phyloP scores from a whole-genome alignment of 2,329 filamentous ascomycete genomes.

The Xylariaceae sp. region DNA sequence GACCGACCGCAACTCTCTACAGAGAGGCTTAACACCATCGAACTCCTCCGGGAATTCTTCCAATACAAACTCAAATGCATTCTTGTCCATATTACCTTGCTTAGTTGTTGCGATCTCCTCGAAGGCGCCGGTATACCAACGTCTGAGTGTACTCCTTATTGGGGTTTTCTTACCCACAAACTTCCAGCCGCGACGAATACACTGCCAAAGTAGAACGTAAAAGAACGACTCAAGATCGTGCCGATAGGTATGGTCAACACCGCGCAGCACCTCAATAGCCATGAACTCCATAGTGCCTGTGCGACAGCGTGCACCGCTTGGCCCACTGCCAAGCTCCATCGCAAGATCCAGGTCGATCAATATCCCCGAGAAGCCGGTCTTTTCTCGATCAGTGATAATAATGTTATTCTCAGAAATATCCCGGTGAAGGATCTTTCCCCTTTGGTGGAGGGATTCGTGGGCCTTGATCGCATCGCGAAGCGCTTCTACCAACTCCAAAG shows the following conservation, averaged over 20 bases:
- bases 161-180: neutral
- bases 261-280: slow-evolving; percentile 24
- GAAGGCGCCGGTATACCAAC: slow-evolving; percentile 22
- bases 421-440: slow-evolving; percentile 25
- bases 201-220: slow-evolving; percentile 24
- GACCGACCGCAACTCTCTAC: slow-evolving; percentile 15
- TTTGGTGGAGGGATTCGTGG: slow-evolving; percentile 22
- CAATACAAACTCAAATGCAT: slow-evolving; percentile 19
- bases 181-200: neutral
- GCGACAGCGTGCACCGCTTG: slow-evolving; percentile 8
- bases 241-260: slow-evolving; percentile 22
- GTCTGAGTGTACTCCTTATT: slow-evolving; percentile 18
- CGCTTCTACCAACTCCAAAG: slow-evolving; percentile 20
- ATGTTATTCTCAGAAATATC: slow-evolving; percentile 25
- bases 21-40: slow-evolving; percentile 20
- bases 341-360: slow-evolving; percentile 27
- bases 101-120: slow-evolving; percentile 21
- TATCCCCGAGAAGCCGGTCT: slow-evolving; percentile 13
- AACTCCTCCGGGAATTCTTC: slow-evolving; percentile 22
- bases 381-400: slow-evolving; percentile 12
- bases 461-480: slow-evolving; percentile 24
- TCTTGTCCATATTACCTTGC: slow-evolving; percentile 17
- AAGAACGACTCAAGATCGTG: slow-evolving; percentile 28
- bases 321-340: slow-evolving; percentile 13
- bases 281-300: slow-evolving; percentile 25